phyloP scores from a whole-genome alignment of 1,139 yeast species.

The Taphrina deformans region DNA sequence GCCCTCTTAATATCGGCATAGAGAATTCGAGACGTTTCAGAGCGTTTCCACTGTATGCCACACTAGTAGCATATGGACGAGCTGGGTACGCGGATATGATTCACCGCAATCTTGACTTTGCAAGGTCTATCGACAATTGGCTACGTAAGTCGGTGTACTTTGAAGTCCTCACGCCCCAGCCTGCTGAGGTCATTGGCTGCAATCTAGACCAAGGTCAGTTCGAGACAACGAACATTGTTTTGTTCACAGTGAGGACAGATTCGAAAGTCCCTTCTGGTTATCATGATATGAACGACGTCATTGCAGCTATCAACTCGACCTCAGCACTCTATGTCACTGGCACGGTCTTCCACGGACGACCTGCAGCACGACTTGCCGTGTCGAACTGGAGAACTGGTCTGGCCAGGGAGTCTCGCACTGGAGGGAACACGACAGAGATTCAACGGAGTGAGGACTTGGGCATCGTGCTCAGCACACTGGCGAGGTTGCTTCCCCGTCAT shows the following conservation, averaged over 20 bases:
- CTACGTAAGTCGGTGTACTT: background rate
- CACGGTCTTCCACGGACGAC: constrained; percentile 4
- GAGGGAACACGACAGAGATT: no score
- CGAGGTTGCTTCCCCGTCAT: background rate
- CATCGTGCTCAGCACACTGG: background rate
- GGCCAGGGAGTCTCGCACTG: background rate
- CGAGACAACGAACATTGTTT: constrained; percentile 5
- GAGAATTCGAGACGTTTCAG: constrained; percentile 15
- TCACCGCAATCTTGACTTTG: constrained; percentile 3
- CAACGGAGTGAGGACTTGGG: background rate
- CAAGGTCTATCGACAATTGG: constrained; percentile 7
- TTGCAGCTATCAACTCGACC: background rate
- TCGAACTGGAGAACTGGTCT: constrained; percentile 19
- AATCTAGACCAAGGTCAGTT: background rate
- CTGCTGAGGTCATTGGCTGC: background rate
- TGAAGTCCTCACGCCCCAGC: constrained; percentile 8
- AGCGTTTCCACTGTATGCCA: constrained; percentile 16
- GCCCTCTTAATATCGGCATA: constrained; percentile 16
- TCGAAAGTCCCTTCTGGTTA: background rate
- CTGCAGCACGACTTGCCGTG: constrained; percentile 14
- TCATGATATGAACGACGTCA: constrained; percentile 3
- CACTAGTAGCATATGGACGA: constrained; percentile 13
- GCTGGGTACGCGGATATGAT: constrained; percentile 4
- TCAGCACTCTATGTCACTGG: background rate
- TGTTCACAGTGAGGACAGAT: background rate